Base-by-base conservation (phyloP, 2,329 filamentous ascomycete genomes). In the Amauroascus verrucosus region DNA sequence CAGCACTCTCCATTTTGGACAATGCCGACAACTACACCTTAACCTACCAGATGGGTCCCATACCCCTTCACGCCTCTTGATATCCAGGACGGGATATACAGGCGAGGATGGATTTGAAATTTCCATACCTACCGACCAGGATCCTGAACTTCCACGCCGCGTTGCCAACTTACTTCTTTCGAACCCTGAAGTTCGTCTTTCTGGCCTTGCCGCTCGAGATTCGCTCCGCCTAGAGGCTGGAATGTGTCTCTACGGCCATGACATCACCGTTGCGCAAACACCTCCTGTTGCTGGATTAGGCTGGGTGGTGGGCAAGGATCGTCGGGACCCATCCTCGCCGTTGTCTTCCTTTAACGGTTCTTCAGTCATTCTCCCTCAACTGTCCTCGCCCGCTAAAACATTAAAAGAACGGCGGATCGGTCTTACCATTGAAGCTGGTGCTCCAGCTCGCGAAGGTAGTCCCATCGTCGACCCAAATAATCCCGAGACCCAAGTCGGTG, bases 161-260 rank as follows among this genome's bases (percentile, higher is more conserved):
- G 77, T 90, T 38, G 84, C 86, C 4, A 77, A 89, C 67, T 75
- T 81, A 22, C 77, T 95, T 22, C 78, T 95, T 45, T 68, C 77
- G 38, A 74, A 79, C 30, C 75, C 76, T 0, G 83, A 83, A 24
- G 75, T 95, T 14, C 84, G 85, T 64, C 79, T 95, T 44, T 89
- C 91, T 1, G 93, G 93, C 2, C 79, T 98, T 0, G 93, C 90
- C 8, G 88, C 93, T 1, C 82, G 93, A 59, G 93, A 98, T 70
- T 94, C 86, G 57, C 81, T 98, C 56, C 84, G 93, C 45, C 82
- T 98, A 28, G 93, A 98, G 74, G 93, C 93, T 0, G 93, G 93
- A 57, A 95, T 98, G 91, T 98, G 93, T 70, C 79, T 98, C n/a
- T 98, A 98, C 72, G 93, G 93, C n/a, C 88, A 97, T 72, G 93